A percentile compares a stretch with the other conserved stretches of the same genome.
Evolutionary conservation across 192 early-diverging fungal species (phyloP).

Genomic region (Lobosporangium transversale): DNA sequence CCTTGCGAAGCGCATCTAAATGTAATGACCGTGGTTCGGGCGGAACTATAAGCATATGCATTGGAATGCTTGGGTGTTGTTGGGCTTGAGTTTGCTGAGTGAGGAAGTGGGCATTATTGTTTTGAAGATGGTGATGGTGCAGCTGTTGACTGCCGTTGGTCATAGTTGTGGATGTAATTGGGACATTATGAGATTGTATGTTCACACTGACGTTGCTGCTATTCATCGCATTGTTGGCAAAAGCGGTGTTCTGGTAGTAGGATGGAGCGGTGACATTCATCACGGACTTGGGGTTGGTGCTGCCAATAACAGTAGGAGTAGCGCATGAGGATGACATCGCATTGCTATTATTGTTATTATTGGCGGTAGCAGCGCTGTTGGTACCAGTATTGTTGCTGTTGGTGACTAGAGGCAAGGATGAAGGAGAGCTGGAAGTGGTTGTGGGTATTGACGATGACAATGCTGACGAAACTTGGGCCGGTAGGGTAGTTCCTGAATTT

Average conservation of each 20-base stretch:
- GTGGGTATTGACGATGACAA: constrained; percentile 22
- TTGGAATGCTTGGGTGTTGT: constrained; percentile 13
- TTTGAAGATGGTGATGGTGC: constrained; percentile 16
- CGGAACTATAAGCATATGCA: constrained; percentile 39
- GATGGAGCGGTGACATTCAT: constrained; percentile 22
- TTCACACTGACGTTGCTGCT: constrained; percentile 3
- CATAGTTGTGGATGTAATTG: constrained; percentile 4
- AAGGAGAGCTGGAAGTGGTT: constrained; percentile 23
- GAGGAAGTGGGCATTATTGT: background rate
- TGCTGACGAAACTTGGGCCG: constrained; percentile 3
- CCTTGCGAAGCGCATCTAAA: constrained; percentile 55
- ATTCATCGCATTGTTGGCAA: too few relatives aligned
- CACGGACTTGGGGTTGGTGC: constrained; percentile 8
- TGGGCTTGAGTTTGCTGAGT: background rate
- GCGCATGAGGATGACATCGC: background rate
- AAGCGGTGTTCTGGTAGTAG: background rate
- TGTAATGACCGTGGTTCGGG: constrained; percentile 53
- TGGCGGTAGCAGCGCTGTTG: background rate
- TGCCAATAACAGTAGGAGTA: background rate
- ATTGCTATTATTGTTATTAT: constrained; percentile 4
- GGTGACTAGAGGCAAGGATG: constrained; percentile 28
- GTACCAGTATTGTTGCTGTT: constrained; percentile 1
- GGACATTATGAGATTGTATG: constrained; percentile 1
- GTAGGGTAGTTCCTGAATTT: background rate
- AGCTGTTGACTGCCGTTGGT: constrained; percentile 20